phyloP scores from a whole-genome alignment of 1,284 basidiomycete species.

The Pyrrhoderma noxium region DNA sequence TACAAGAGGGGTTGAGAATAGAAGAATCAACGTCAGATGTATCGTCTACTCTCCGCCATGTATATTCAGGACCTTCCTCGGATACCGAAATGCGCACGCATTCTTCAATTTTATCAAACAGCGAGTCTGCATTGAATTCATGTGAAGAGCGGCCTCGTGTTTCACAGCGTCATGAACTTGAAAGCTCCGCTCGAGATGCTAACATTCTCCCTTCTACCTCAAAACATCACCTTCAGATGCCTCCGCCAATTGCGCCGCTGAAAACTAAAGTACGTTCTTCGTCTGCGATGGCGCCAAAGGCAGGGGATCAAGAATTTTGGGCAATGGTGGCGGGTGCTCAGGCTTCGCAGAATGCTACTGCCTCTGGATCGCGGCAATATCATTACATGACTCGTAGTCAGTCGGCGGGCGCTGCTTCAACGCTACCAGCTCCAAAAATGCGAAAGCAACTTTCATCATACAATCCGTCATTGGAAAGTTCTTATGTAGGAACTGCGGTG shows the following conservation, averaged over 20 bases:
- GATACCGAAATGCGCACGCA: too few relatives aligned
- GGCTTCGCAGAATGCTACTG: not conserved
- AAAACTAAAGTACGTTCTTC: slow-evolving; percentile 1
- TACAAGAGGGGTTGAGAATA: slow-evolving; percentile 10
- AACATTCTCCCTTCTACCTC: not conserved
- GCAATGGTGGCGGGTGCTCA: slow-evolving; percentile 4
- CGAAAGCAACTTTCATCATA: slow-evolving; percentile 10
- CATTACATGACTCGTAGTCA: slow-evolving; percentile 19
- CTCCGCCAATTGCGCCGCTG: not conserved
- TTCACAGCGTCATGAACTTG: slow-evolving; percentile 9
- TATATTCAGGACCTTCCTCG: too few relatives aligned
- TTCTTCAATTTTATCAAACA: not conserved
- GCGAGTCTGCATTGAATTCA: not conserved
- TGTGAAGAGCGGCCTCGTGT: slow-evolving; percentile 14
- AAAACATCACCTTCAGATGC: not conserved
- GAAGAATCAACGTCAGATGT: too few relatives aligned
- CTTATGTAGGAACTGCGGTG: not conserved
- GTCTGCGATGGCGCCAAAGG: slow-evolving; percentile 3
- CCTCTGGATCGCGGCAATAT: slow-evolving; percentile 3
- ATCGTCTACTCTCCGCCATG: too few relatives aligned
- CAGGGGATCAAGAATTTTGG: slow-evolving; percentile 9
- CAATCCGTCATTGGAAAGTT: not conserved
- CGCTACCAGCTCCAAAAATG: slow-evolving; percentile 5
- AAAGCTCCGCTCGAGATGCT: not conserved
- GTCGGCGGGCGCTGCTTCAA: slow-evolving; percentile 7